phyloP scores from a whole-genome alignment of 257 asterid genomes.

The Ocimum tenuiflorum region DNA sequence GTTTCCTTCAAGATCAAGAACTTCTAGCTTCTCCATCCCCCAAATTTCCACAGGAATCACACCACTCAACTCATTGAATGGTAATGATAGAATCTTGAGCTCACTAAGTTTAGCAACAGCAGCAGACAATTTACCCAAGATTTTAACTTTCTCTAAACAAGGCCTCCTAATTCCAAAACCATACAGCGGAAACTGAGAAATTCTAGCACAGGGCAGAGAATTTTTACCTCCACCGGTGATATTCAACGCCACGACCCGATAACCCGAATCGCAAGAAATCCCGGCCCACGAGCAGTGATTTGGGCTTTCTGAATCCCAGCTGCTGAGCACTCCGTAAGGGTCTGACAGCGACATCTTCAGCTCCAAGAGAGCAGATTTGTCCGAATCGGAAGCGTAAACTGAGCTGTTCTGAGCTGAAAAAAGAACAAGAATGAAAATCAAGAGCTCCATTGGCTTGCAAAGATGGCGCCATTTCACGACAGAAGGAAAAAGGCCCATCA shows the following conservation, averaged over 20 bases:
- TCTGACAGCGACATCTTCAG: constrained; percentile 61
- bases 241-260: constrained; percentile 67
- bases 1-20: constrained; percentile 93
- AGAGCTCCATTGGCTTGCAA: constrained; percentile 45
- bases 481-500: constrained; percentile 62
- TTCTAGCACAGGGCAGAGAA: constrained; percentile 59
- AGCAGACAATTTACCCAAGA: constrained; percentile 51
- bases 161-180: constrained; percentile 73
- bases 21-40: constrained; percentile 83
- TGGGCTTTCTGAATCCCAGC: constrained; percentile 45
- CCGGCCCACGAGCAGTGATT: constrained; percentile 79
- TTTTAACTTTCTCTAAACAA: constrained; percentile 40
- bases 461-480: constrained; percentile 51
- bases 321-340: constrained; percentile 50
- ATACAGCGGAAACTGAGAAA: constrained; percentile 68
- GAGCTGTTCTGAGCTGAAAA: constrained; percentile 36
- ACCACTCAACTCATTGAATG: constrained; percentile 73
- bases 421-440: constrained; percentile 41
- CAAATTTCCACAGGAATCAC: constrained; percentile 62
- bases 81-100: constrained; percentile 62
- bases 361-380: constrained; percentile 78
- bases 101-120: constrained; percentile 56
- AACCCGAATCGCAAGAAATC: constrained; percentile 55
- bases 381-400: constrained; percentile 47
- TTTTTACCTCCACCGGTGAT: constrained; percentile 80